A percentile compares a stretch with the other conserved stretches of the same genome.
These are phyloP conservation scores for Beauveria sp. DNA, from an alignment of 2,329 filamentous ascomycete genomes.

Conservation along the genomic window DNA sequence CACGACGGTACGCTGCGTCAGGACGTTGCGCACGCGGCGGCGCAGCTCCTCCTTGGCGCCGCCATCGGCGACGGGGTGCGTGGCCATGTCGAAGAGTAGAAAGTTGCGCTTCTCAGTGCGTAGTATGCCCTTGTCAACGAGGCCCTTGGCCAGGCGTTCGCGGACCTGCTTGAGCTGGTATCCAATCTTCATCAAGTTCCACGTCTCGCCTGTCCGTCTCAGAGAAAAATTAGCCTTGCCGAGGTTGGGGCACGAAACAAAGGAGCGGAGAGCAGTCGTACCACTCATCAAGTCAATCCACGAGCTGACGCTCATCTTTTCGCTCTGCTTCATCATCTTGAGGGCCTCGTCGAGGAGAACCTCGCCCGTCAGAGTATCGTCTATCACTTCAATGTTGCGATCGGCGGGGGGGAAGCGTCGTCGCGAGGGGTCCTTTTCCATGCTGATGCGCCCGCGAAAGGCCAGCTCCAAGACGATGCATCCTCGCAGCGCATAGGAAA, in stretches of 20 bases:
- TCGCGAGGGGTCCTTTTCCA: constrained; percentile 93
- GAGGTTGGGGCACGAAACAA: neutral
- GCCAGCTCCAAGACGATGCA: constrained; percentile 98
- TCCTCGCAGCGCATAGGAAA: constrained; percentile 92
- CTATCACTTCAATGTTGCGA: constrained; percentile 91
- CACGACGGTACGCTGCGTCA: constrained; percentile 90
- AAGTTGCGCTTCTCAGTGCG: constrained; percentile 99
- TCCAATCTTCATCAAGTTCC: constrained; percentile 99
- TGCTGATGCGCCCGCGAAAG: constrained; percentile 91
- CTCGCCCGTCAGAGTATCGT: constrained; percentile 93
- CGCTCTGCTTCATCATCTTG: constrained; percentile 99
- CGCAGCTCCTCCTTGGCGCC: constrained; percentile 97
- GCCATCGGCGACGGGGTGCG: constrained; percentile 91
- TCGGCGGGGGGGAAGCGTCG: constrained; percentile 90
- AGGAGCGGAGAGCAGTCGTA: constrained; percentile 37
- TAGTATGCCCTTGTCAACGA: constrained; percentile 97
- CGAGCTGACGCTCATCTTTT: constrained; percentile 98
- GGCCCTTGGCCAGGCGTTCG: constrained; percentile 90
- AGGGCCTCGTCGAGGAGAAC: constrained; percentile 94
- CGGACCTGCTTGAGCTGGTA: constrained; percentile 99
- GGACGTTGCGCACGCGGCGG: constrained; percentile 81
- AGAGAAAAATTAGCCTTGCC: constrained; percentile 14
- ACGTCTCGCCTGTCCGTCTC: constrained; percentile 72
- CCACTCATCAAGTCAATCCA: constrained; percentile 99
- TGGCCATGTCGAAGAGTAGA: constrained; percentile 99